Conservation (phyloP, 345 rosid species). For the Arabidopsis suecica region DNA sequence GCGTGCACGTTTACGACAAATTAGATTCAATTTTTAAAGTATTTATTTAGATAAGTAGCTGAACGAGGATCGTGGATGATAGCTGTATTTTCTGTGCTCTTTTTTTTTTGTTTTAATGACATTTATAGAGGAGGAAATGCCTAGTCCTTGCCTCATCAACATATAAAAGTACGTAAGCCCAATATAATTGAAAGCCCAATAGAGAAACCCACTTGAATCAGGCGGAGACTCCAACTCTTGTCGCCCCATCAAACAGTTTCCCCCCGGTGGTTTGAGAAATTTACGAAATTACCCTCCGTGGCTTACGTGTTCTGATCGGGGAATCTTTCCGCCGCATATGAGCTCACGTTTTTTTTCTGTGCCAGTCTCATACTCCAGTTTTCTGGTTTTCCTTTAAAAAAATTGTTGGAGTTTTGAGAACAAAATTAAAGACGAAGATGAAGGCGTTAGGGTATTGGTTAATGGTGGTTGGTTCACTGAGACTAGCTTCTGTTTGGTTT, state of each 20-base stretch:
- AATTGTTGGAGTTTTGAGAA: too few relatives aligned
- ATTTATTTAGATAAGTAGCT: conserved; percentile 18
- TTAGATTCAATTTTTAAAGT: conserved; percentile 4
- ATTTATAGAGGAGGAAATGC: neutral
- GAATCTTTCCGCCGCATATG: neutral
- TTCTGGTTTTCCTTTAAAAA: too few relatives aligned
- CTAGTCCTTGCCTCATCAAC: conserved; percentile 6
- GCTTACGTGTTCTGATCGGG: neutral
- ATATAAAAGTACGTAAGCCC: neutral
- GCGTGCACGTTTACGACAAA: conserved; percentile 51
- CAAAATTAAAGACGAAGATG: conserved; percentile 50
- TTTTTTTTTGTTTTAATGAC: neutral
- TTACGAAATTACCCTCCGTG: neutral
- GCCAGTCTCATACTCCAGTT: neutral
- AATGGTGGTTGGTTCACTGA: conserved; percentile 82
- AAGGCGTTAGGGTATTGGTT: conserved; percentile 91
- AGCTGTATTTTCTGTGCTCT: conserved; percentile 30
- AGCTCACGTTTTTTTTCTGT: neutral
- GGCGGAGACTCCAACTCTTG: conserved; percentile 5
- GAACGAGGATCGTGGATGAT: conserved; percentile 42
- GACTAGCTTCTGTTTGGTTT: conserved; percentile 94
- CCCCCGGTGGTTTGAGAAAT: neutral
- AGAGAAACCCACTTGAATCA: neutral
- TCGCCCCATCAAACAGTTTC: neutral
- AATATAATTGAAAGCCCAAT: neutral